phyloP scores from a whole-genome alignment of 148 eudicot genomes.

The Rhododendron kiyosumense region DNA sequence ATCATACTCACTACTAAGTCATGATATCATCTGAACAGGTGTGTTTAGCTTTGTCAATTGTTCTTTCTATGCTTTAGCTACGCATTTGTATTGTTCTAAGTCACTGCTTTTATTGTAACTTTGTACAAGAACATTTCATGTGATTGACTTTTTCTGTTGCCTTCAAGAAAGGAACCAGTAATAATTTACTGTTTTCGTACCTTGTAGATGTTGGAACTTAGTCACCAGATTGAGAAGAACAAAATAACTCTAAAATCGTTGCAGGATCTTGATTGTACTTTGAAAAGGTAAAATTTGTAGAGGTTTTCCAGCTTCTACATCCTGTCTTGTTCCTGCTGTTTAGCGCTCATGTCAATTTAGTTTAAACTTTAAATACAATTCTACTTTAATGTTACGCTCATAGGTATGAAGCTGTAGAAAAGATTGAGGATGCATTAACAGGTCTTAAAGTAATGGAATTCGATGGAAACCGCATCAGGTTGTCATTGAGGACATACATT shows the following conservation, averaged over 20 bases:
- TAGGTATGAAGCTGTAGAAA: conserved; percentile 67
- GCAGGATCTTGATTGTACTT: conserved; percentile 54
- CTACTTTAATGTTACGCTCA: background rate
- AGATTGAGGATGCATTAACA: conserved; percentile 63
- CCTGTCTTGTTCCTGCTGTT: background rate
- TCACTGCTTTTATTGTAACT: background rate
- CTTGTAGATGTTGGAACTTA: conserved; percentile 57
- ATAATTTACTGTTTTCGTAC: background rate
- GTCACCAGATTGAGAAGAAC: conserved; percentile 60
- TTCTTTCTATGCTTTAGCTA: background rate
- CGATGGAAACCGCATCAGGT: conserved; percentile 51
- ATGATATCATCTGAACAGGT: background rate
- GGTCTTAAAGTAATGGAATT: conserved; percentile 67
- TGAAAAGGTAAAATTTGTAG: conserved; percentile 45
- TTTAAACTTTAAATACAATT: background rate
- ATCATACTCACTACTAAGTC: background rate
- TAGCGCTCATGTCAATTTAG: background rate
- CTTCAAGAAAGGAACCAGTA: background rate
- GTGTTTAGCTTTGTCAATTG: background rate
- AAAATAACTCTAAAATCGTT: conserved; percentile 49
- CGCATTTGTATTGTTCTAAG: background rate
- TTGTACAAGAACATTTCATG: background rate
- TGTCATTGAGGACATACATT: conserved; percentile 69
- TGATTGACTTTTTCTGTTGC: background rate
- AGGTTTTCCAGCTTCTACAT: conserved; percentile 8